phyloP scores from a whole-genome alignment of 2,329 filamentous ascomycete genomes.

The Fusarium temperatum region DNA sequence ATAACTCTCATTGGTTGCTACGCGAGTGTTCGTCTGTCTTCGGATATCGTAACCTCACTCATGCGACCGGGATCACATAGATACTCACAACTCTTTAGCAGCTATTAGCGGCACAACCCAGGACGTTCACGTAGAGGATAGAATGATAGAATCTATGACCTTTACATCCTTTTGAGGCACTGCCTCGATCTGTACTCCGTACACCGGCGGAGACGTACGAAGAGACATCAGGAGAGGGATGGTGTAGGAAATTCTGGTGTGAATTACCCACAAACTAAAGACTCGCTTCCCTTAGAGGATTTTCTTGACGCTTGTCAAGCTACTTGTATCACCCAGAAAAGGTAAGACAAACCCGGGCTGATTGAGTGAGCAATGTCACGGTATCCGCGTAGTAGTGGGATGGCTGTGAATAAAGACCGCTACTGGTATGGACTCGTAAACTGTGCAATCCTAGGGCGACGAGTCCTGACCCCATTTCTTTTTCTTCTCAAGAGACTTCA shows the following conservation, averaged over 20 bases:
- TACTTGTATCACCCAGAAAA: not conserved
- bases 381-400: not conserved
- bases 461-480: not conserved
- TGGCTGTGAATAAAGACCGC: not conserved
- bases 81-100: not conserved
- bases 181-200: not conserved
- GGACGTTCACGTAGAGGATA: not conserved
- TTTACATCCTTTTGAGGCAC: not conserved
- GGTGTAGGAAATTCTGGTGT: not conserved
- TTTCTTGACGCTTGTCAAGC: not conserved
- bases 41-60: not conserved
- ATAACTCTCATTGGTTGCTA: not conserved
- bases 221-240: not conserved
- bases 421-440: not conserved
- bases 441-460: not conserved
- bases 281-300: not conserved
- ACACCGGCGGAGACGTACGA: not conserved
- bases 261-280: conserved; percentile 4
- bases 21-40: not conserved
- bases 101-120: not conserved
- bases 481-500: not conserved
- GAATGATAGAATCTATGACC: not conserved
- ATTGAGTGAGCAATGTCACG: not conserved
- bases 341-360: not conserved
- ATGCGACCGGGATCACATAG: not conserved